Evolutionary conservation across 179 eudicot genomes (phyloP).

Genomic region (Beta lomatogona): DNA sequence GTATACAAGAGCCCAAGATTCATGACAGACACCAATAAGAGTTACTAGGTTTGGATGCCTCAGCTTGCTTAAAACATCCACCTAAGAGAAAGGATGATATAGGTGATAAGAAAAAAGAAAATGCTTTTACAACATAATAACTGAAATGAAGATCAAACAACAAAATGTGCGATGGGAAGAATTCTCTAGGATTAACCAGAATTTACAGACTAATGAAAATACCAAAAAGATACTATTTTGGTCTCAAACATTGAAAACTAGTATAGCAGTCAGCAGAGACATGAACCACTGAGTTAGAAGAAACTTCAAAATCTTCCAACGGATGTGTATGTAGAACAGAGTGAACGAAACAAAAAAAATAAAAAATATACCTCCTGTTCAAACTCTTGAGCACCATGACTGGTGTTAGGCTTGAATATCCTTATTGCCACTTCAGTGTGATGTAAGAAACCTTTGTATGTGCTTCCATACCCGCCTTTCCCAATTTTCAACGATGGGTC

Average conservation of each 20-base stretch:
- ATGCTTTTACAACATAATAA: too few species aligned
- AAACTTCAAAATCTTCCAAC: background rate
- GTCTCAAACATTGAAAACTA: background rate
- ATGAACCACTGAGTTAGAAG: background rate
- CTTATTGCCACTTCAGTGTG: conserved; percentile 75
- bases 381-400: conserved; percentile 63
- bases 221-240: background rate
- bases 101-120: too few species aligned
- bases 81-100: conserved; percentile 37
- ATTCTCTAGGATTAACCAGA: background rate
- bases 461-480: conserved; percentile 77
- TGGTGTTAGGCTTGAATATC: conserved; percentile 46
- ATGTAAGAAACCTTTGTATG: conserved; percentile 58
- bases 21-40: conserved; percentile 74
- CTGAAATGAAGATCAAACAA: background rate
- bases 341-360: background rate
- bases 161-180: background rate
- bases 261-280: too few species aligned
- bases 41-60: conserved; percentile 79
- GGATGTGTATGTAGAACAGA: background rate
- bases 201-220: background rate
- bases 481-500: conserved; percentile 62
- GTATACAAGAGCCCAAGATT: conserved; percentile 56
- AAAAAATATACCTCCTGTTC: conserved; percentile 61
- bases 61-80: conserved; percentile 63